phyloP scores from a whole-genome alignment of 805 yeast genomes.

The Kodamaea hsintzibuensis region DNA sequence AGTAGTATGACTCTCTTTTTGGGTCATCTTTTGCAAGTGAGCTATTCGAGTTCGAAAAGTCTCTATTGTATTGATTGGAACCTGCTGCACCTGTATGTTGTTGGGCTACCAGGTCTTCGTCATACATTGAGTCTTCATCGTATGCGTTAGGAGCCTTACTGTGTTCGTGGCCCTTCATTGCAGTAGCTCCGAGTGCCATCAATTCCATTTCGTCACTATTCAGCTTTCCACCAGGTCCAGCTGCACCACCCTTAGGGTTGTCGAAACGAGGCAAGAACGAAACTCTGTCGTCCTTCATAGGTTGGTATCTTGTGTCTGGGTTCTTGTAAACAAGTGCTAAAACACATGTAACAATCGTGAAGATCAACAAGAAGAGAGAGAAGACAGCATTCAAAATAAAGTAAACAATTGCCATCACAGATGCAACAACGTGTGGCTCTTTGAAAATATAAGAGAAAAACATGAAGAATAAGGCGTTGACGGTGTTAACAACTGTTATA shows the following conservation, averaged over 20 bases:
- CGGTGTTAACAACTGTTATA: constrained; percentile 73
- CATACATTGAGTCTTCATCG: constrained; percentile 37
- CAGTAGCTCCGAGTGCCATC: constrained; percentile 71
- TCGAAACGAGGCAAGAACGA: constrained; percentile 82
- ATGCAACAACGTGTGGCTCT: constrained; percentile 85
- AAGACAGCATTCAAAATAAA: constrained; percentile 88
- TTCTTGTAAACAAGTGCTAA: constrained; percentile 83
- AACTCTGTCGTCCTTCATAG: constrained; percentile 94
- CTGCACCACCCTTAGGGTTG: constrained; percentile 18
- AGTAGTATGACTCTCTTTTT: constrained; percentile 30
- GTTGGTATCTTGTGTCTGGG: constrained; percentile 94
- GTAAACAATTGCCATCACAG: constrained; percentile 87
- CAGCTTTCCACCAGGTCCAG: constrained; percentile 11
- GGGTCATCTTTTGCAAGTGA: constrained; percentile 11
- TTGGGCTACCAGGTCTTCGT: constrained; percentile 24
- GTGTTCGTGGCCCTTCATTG: constrained; percentile 61
- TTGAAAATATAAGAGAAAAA: constrained; percentile 84
- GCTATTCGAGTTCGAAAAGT: neutral
- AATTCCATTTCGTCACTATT: constrained; percentile 56
- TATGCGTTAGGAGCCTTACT: constrained; percentile 18
- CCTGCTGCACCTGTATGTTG: constrained; percentile 3
- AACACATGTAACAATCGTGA: constrained; percentile 85
- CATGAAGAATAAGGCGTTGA: constrained; percentile 83
- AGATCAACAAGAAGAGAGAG: constrained; percentile 76
- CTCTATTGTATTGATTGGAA: neutral